Conservation (phyloP, 2,329 filamentous ascomycete genomes). For the Cercospora zeina region DNA sequence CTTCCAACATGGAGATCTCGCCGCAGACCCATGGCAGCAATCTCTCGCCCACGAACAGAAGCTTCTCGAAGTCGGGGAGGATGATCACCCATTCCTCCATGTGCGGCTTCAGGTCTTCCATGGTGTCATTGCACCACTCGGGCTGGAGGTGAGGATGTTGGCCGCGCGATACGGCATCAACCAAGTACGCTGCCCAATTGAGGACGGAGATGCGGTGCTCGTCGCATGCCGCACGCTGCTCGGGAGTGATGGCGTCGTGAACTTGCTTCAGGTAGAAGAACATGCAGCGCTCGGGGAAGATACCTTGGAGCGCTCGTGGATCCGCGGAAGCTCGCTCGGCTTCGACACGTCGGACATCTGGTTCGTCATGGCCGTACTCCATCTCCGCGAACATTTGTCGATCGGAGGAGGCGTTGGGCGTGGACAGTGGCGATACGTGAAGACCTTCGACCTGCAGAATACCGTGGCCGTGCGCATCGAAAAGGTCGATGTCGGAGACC, state of each 20-base stretch:
- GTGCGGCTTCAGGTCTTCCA: neutral
- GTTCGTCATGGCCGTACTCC: neutral
- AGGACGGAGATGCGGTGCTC: neutral
- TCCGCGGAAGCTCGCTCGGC: neutral
- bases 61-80: neutral
- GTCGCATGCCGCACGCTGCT: neutral
- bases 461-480: neutral
- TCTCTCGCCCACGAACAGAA: neutral
- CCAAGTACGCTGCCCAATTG: neutral
- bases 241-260: neutral
- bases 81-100: neutral
- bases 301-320: neutral
- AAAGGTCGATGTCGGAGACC: neutral
- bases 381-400: neutral
- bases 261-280: neutral
- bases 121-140: neutral
- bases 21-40: constrained; percentile 2
- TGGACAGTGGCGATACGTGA: neutral
- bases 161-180: neutral
- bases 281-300: neutral
- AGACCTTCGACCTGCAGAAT: neutral
- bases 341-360: neutral
- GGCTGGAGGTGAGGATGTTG: neutral
- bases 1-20: constrained; percentile 15
- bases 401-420: neutral